These are phyloP conservation scores for Cordyceps farinosa DNA, from an alignment of 2,329 filamentous ascomycete species.

Conservation along the genomic window DNA sequence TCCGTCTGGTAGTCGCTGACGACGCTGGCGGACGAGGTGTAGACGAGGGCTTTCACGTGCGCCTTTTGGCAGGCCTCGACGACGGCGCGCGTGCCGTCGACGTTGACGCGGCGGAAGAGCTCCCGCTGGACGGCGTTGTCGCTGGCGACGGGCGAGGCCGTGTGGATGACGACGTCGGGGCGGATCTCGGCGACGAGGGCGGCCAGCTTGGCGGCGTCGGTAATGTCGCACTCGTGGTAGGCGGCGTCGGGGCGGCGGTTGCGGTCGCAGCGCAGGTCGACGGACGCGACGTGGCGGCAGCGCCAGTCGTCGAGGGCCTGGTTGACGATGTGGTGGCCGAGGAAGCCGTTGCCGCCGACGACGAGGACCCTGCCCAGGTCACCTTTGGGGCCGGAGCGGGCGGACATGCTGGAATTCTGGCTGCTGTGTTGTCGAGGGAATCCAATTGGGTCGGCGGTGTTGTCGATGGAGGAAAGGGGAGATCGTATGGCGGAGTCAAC, in stretches of 20 bases:
- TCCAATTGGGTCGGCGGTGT: neutral
- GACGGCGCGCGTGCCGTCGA: conserved; percentile 77
- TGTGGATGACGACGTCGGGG: conserved; percentile 87
- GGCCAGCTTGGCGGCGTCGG: conserved; percentile 57
- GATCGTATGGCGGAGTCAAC: neutral
- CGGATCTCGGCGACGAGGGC: conserved; percentile 61
- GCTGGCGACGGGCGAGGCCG: conserved; percentile 67
- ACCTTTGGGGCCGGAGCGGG: conserved; percentile 33
- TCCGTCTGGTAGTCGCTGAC: conserved; percentile 77
- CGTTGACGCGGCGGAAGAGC: conserved; percentile 77
- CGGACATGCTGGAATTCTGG: conserved; percentile 15
- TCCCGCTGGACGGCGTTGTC: conserved; percentile 51
- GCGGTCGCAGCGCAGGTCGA: conserved; percentile 68
- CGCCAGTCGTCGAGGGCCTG: conserved; percentile 57
- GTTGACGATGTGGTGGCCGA: conserved; percentile 78
- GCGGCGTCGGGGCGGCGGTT: conserved; percentile 59
- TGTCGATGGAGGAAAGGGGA: neutral
- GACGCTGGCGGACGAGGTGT: conserved; percentile 86
- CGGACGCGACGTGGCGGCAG: conserved; percentile 58
- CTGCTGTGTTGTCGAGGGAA: neutral
- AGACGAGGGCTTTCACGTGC: conserved; percentile 78
- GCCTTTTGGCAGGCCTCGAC: conserved; percentile 67
- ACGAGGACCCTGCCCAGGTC: conserved; percentile 68
- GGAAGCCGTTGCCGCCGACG: conserved; percentile 79
- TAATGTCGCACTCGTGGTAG: conserved; percentile 78